Conservation (phyloP, 164 flowering plant genomes). For the Pachysandra terminalis region DNA sequence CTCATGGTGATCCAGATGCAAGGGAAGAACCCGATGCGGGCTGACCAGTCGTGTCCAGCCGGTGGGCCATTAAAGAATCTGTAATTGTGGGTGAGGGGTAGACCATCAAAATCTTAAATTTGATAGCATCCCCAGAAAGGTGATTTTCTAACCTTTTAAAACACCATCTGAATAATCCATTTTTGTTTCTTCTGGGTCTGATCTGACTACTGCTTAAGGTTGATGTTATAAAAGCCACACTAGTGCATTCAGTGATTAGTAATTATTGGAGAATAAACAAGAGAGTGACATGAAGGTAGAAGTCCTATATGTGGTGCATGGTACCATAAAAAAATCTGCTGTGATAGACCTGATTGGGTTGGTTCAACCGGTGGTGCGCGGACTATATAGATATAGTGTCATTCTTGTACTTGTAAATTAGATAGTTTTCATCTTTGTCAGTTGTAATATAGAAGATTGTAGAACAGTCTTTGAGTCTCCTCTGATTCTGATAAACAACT, state of each 20-base stretch:
- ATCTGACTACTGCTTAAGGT: constrained; percentile 1
- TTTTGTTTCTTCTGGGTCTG: constrained; percentile 4
- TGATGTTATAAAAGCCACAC: neutral
- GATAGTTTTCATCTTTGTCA: neutral
- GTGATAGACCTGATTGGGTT: neutral
- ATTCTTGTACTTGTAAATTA: no score
- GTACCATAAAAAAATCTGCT: no score
- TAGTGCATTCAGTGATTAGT: no score
- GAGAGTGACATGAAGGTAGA: no score
- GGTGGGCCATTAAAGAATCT: constrained; percentile 11
- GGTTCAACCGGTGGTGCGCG: neutral
- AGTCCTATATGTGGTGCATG: no score
- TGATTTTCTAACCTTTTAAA: constrained; percentile 9
- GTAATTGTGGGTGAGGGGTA: constrained; percentile 11
- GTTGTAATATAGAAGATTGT: neutral
- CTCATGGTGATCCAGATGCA: constrained; percentile 4
- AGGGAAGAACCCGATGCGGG: neutral
- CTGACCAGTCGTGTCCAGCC: neutral
- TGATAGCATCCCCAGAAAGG: constrained; percentile 14
- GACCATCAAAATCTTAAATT: constrained; percentile 17
- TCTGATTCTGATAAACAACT: neutral
- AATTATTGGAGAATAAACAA: no score
- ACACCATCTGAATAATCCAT: constrained; percentile 5
- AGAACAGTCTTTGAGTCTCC: neutral
- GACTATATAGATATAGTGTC: no score